Evolutionary conservation across 495 filamentous ascomycete species (phyloP).

Genomic region (Mytilinidion resinicola): DNA sequence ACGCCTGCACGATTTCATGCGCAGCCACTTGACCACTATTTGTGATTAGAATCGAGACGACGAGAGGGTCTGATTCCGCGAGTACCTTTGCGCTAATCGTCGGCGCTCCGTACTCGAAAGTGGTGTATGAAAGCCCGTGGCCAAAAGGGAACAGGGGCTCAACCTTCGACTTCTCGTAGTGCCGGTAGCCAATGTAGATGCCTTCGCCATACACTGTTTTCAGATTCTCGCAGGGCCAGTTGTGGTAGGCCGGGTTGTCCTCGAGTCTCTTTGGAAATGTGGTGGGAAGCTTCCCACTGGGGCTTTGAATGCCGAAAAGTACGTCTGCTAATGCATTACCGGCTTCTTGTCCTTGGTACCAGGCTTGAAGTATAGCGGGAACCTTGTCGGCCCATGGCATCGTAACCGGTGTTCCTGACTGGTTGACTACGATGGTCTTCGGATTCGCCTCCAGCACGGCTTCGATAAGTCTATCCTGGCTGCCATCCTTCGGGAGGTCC

Average conservation of each 20-base stretch:
- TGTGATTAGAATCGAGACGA: constrained; percentile 51
- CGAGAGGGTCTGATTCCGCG: constrained; percentile 44
- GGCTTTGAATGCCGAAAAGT: constrained; percentile 48
- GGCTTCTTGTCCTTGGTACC: constrained; percentile 47
- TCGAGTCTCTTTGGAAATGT: constrained; percentile 60
- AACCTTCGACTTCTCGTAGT: constrained; percentile 67
- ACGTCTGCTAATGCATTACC: constrained; percentile 59
- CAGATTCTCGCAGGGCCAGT: constrained; percentile 72
- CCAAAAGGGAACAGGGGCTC: constrained; percentile 72
- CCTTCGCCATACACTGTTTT: constrained; percentile 74
- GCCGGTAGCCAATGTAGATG: constrained; percentile 75
- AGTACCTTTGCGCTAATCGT: constrained; percentile 56
- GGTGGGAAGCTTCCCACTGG: constrained; percentile 49
- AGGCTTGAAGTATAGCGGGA: constrained; percentile 52
- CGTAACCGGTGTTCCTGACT: constrained; percentile 75
- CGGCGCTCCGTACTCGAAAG: constrained; percentile 55
- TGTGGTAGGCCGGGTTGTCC: constrained; percentile 70
- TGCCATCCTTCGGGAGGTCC: constrained; percentile 62
- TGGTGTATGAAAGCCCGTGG: constrained; percentile 67
- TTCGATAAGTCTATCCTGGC: constrained; percentile 67
- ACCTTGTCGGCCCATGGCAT: constrained; percentile 75
- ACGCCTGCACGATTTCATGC: constrained; percentile 64
- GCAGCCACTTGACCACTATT: constrained; percentile 52
- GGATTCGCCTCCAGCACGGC: constrained; percentile 66
- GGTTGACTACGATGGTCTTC: constrained; percentile 69